Base-by-base conservation (phyloP, 1,139 yeast species). In the Debaryomycetaceae sp. region DNA sequence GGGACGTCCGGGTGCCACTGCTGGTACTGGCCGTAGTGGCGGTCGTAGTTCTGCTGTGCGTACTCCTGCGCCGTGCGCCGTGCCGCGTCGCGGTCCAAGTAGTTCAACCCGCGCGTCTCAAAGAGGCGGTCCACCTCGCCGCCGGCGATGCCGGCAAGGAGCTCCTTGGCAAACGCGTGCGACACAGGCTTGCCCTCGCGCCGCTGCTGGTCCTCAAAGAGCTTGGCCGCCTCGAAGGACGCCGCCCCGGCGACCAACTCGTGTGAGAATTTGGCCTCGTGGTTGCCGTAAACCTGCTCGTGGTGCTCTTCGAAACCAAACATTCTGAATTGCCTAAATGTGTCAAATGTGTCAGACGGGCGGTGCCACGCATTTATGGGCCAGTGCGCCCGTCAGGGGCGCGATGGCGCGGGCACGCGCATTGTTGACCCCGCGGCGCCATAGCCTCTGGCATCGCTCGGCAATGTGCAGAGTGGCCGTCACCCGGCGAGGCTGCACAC, bases 191-290 rank as follows among this genome's bases (percentile, higher is more conserved):
- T 53, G 24, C 61, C 62, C 42, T 56, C 57, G 34, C 51, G 45
- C 46, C 59, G 52, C 43, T 56, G 61, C 37, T 44, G 47, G 44
- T 56, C 58, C 44, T 56, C 62, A 28, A 53, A 56, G 35, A 53
- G 43, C 46, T 53, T 56, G 28, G 51, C 46, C 28, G 62, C 62
- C 39, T 51, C 61, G 34, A 56, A 56, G 4, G 61, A 53, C 17
- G 62, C 61, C 25, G 58, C 62, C 42, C 62, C 61, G 18, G 62
- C 61, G 31, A 56, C 32, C 39, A 53, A 46, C 39, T 56, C 62
- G 39, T 56, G 61, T 16, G 57, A 43, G 42, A 56, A 49, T 43
- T 54, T 52, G 24, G 53, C 58, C 36, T 54, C 58, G 49, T 56
- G 60, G 11, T 43, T 52, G 32, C 59, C 58, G 49, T 56, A 54